Evolutionary conservation across 2,329 filamentous ascomycete genomes (phyloP).

Genomic region (Byssochlamys sp.): DNA sequence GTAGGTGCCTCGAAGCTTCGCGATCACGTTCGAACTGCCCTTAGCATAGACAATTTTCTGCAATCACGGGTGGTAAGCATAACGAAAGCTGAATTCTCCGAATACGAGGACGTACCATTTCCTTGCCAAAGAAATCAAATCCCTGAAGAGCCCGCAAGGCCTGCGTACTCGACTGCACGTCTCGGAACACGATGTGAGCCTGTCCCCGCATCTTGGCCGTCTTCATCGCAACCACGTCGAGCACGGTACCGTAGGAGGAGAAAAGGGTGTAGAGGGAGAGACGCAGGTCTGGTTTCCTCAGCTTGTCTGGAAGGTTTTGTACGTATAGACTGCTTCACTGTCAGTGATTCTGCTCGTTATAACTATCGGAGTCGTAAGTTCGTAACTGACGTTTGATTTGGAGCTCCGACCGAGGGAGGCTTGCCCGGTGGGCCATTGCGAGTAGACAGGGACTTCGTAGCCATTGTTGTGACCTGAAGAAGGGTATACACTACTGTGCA

Average conservation of each 20-base stretch:
- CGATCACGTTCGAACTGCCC: conserved; percentile 74
- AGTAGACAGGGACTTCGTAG: conserved; percentile 32
- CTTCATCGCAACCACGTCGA: conserved; percentile 84
- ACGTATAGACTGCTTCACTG: conserved; percentile 64
- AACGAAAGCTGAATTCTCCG: background rate
- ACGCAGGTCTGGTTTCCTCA: conserved; percentile 79
- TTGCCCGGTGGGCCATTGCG: conserved; percentile 30
- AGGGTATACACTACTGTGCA: background rate
- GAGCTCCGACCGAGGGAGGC: conserved; percentile 43
- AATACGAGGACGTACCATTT: conserved; percentile 57
- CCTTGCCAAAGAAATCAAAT: conserved; percentile 71
- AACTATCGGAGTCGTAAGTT: conserved; percentile 3
- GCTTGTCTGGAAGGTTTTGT: conserved; percentile 78
- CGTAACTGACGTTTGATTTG: conserved; percentile 63
- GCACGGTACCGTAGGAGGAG: conserved; percentile 81
- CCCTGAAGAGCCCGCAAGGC: conserved; percentile 84
- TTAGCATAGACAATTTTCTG: conserved; percentile 89
- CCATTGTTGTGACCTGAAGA: conserved; percentile 17
- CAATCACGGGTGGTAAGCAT: conserved; percentile 4
- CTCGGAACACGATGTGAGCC: conserved; percentile 82
- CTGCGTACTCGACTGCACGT: conserved; percentile 83
- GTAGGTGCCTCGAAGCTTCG: conserved; percentile 87
- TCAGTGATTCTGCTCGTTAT: conserved; percentile 12
- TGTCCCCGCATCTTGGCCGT: conserved; percentile 90
- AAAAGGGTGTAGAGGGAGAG: conserved; percentile 87